Percentiles rank a stretch among this genome's conserved stretches.
These are phyloP conservation scores for Achaetomiella virescens DNA, from an alignment of 495 filamentous ascomycete genomes.

Conservation along the genomic window DNA sequence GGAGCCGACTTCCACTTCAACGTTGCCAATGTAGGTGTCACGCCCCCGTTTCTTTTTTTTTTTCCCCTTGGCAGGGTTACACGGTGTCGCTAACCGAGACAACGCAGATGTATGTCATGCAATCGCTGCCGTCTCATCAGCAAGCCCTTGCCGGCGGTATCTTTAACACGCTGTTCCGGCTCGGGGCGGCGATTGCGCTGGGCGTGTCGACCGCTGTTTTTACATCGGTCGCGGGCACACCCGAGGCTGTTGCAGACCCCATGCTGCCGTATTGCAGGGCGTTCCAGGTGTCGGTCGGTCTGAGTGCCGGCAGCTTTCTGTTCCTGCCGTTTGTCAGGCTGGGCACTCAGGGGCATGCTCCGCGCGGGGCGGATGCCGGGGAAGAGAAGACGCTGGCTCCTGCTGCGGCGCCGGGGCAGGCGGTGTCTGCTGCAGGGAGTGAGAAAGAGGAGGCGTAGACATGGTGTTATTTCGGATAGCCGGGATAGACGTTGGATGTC, in stretches of 20 bases:
- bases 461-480: too few species aligned
- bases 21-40: slow-evolving; percentile 49
- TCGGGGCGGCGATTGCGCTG: slow-evolving; percentile 47
- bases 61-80: not conserved
- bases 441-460: not conserved
- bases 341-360: slow-evolving; percentile 37
- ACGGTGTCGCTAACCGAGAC: not conserved
- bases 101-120: slow-evolving; percentile 48
- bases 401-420: not conserved
- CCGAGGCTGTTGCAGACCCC: slow-evolving; percentile 29
- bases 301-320: slow-evolving; percentile 37
- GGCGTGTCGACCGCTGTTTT: slow-evolving; percentile 48
- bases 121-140: slow-evolving; percentile 47
- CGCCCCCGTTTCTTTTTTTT: too few species aligned
- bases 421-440: not conserved
- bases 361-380: slow-evolving; percentile 10
- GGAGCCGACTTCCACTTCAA: slow-evolving; percentile 58
- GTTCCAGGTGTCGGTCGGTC: slow-evolving; percentile 53
- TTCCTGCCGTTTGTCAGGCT: slow-evolving; percentile 40
- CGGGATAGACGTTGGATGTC: too few species aligned
- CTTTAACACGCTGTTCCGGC: slow-evolving; percentile 51
- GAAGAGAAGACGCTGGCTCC: not conserved
- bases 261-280: slow-evolving; percentile 40
- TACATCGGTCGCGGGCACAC: slow-evolving; percentile 29
- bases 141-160: slow-evolving; percentile 54